phyloP scores from a whole-genome alignment of 106 monocot genomes.

The Agapanthus africanus region DNA sequence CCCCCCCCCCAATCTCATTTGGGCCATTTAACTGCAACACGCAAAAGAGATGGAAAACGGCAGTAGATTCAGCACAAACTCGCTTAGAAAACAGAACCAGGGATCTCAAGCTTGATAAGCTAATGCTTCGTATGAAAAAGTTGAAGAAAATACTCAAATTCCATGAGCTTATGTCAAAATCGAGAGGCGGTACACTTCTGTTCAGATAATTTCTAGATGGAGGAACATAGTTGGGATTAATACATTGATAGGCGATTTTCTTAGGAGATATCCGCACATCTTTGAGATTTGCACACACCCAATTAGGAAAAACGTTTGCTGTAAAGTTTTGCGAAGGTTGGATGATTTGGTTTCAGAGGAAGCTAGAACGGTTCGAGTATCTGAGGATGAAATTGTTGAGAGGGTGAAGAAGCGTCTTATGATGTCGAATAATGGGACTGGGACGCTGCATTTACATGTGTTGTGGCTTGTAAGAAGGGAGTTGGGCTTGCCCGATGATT shows the following conservation, averaged over 20 bases:
- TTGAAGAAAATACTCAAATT: conserved; percentile 31
- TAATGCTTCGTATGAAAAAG: conserved; percentile 45
- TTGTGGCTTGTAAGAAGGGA: conserved; percentile 82
- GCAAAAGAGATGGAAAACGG: conserved; percentile 55
- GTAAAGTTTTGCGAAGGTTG: conserved; percentile 34
- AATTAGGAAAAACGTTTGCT: conserved; percentile 30
- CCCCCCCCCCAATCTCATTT: too few species aligned
- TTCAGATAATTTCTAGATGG: conserved; percentile 62
- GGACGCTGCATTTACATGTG: conserved; percentile 41
- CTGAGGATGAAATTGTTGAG: conserved; percentile 13
- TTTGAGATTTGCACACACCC: conserved; percentile 60
- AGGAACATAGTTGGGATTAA: conserved; percentile 40
- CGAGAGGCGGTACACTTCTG: conserved; percentile 32
- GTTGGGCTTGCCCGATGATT: conserved; percentile 60
- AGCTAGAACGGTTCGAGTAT: conserved; percentile 13
- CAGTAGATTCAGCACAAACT: conserved; percentile 64
- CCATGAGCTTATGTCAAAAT: conserved; percentile 32
- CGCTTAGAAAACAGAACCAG: conserved; percentile 59
- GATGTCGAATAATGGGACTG: conserved; percentile 48
- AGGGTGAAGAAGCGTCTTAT: conserved; percentile 67
- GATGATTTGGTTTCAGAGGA: conserved; percentile 48
- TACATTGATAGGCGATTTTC: conserved; percentile 39
- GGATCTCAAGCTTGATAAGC: conserved; percentile 58
- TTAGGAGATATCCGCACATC: conserved; percentile 53
- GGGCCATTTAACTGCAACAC: not conserved